A percentile compares a stretch with the other conserved stretches of the same genome.
phyloP scores from a whole-genome alignment of 768 basidiomycete genomes.

The Boletus patriciae region DNA sequence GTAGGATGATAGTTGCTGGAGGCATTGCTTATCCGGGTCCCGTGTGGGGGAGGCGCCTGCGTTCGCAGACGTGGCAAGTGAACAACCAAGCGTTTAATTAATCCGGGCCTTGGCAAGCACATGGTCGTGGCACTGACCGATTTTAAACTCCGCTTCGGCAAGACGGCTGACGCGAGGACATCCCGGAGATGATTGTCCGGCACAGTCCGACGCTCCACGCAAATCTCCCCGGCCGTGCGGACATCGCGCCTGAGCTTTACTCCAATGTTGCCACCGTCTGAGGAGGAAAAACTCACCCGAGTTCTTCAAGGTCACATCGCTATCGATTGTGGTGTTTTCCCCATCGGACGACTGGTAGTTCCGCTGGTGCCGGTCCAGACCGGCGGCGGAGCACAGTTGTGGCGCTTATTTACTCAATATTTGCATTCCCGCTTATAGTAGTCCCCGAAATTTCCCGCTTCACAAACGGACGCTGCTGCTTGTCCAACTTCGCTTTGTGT shows the following conservation, averaged over 20 bases:
- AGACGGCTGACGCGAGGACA: too few relatives aligned
- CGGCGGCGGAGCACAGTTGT: too few relatives aligned
- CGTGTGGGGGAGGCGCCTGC: background rate
- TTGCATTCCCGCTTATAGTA: too few relatives aligned
- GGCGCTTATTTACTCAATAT: too few relatives aligned
- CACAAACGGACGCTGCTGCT: background rate
- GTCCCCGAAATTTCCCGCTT: too few relatives aligned
- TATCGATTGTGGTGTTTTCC: conserved; percentile 83
- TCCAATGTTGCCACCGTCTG: conserved; percentile 59
- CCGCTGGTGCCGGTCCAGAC: conserved; percentile 9
- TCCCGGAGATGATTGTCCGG: too few relatives aligned
- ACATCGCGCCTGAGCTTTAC: too few relatives aligned
- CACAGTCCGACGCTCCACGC: too few relatives aligned
- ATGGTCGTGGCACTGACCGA: too few relatives aligned
- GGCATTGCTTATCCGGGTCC: conserved; percentile 7
- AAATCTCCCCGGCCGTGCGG: too few relatives aligned
- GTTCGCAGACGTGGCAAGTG: background rate
- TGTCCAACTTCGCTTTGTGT: background rate
- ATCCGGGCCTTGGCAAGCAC: too few relatives aligned
- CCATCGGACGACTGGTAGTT: conserved; percentile 70
- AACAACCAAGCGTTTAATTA: background rate
- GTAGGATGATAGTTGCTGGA: background rate
- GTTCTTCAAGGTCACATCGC: conserved; percentile 91
- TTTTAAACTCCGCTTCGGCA: too few relatives aligned
- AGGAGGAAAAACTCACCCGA: conserved; percentile 84